A percentile compares a stretch with the other conserved stretches of the same genome.
phyloP scores from a whole-genome alignment of 73 alveolate species.

The Paraurostyla sp. region DNA sequence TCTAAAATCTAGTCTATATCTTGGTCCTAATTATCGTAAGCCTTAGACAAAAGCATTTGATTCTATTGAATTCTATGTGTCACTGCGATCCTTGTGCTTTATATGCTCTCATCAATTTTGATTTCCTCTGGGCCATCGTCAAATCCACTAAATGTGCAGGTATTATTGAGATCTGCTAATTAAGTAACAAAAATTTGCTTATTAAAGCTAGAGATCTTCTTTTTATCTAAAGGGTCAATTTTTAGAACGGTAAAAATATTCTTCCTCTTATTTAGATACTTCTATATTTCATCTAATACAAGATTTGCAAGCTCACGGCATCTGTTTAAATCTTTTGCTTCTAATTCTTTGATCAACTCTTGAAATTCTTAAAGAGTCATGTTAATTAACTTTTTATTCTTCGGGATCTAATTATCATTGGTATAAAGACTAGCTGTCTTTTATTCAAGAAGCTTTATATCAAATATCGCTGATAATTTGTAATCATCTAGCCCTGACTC shows the following conservation, averaged over 20 bases:
- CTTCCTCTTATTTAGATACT: neutral
- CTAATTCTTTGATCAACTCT: neutral
- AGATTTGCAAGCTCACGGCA: neutral
- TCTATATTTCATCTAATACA: neutral
- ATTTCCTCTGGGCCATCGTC: conserved; percentile 14
- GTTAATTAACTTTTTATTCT: neutral
- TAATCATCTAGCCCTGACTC: conserved; percentile 6
- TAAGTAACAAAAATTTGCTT: neutral
- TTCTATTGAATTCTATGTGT: neutral
- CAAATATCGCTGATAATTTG: neutral
- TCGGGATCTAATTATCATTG: neutral
- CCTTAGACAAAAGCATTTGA: neutral
- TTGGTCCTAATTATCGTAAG: neutral
- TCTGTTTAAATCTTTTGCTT: neutral
- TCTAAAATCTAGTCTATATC: neutral
- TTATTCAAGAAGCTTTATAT: neutral
- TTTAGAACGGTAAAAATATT: neutral
- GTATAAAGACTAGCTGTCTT: neutral
- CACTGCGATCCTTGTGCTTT: neutral
- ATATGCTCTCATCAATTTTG: neutral
- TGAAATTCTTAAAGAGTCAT: neutral
- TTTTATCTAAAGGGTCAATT: neutral
- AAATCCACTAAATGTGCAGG: neutral
- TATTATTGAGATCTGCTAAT: neutral
- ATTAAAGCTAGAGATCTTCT: neutral